Base-by-base conservation (phyloP, 805 yeast genomes). In the Candida ortonii region DNA sequence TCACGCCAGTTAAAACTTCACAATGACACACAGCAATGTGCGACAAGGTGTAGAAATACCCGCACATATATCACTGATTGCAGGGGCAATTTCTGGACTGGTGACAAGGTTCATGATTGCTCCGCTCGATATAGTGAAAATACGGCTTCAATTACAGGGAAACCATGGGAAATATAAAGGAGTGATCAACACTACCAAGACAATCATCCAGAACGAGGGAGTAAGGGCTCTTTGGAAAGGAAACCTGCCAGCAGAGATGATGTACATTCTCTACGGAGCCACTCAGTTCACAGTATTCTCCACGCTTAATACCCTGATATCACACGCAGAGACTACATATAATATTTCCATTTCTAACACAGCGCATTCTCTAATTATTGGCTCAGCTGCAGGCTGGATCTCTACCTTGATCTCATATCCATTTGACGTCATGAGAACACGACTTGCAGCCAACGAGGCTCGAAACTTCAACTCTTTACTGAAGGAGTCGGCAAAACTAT, bases 181-280 rank as follows among this genome's bases (percentile, higher is more conserved):
- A 3, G 52, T 67, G 3, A 20, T 49, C 3, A 36, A 55, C 13
- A 65, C 80, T 0, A 55, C 76, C 29, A 43, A 41, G 10, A 56
- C 64, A 1, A 70, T 87, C 2, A 43, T 71, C 1, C 53, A 57
- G 13, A 67, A 75, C 21, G 97, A 90, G 57, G 65, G 65, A 5
- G 25, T 80, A 0, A 41, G 58, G 3, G 90, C 87, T 0, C 66
- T 90, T n/a, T 93, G 97, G 97, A 89, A 88, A 56, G 98, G 98
- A 0, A 93, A 93, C 54, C 70, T 86, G 0, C 95, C 98, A 0
- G 98, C 97, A 0, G 87, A 87, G 44, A 57, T 78, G 23, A 74
- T 93, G 78, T 93, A 93, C 52, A 64, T 90, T 10, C 46, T 84
- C 8, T 93, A 90, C 50, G 96, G 97, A 9, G 85, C 85, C 1